Conservation (phyloP, 768 basidiomycete genomes). For the Collybiopsis luxurians region DNA sequence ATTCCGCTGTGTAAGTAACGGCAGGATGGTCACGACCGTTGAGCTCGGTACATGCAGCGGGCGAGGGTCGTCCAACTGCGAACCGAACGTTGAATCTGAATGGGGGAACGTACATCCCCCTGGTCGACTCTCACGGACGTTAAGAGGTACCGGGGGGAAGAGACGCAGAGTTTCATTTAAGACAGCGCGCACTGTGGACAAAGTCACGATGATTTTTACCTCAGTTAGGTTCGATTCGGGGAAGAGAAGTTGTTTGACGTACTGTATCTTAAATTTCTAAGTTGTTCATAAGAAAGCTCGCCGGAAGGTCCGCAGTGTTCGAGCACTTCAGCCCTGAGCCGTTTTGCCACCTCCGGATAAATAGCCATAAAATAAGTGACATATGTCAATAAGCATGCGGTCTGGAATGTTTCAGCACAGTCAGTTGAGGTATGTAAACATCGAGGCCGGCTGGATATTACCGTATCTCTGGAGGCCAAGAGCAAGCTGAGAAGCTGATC, state of each 20-base stretch:
- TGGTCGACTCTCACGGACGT: conserved; percentile 57
- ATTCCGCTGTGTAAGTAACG: conserved; percentile 66
- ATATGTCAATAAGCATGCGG: conserved; percentile 66
- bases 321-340: conserved; percentile 60
- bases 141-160: conserved; percentile 78
- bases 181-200: conserved; percentile 60
- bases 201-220: too few relatives aligned
- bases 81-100: conserved; percentile 43
- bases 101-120: conserved; percentile 48
- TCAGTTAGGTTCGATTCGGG: too few relatives aligned
- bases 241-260: too few relatives aligned
- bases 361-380: conserved; percentile 68
- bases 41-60: conserved; percentile 59
- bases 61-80: conserved; percentile 22
- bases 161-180: conserved; percentile 77
- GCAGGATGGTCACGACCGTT: conserved; percentile 57
- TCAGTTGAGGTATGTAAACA: neutral
- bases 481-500: conserved; percentile 79
- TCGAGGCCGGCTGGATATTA: conserved; percentile 24
- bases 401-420: conserved; percentile 35
- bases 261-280: conserved; percentile 69
- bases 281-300: conserved; percentile 52
- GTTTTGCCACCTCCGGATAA: conserved; percentile 52
- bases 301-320: conserved; percentile 46
- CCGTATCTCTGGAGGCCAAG: conserved; percentile 77